Base-by-base conservation (phyloP, 306 rosid genomes). In the Echinosophora koreensis region DNA sequence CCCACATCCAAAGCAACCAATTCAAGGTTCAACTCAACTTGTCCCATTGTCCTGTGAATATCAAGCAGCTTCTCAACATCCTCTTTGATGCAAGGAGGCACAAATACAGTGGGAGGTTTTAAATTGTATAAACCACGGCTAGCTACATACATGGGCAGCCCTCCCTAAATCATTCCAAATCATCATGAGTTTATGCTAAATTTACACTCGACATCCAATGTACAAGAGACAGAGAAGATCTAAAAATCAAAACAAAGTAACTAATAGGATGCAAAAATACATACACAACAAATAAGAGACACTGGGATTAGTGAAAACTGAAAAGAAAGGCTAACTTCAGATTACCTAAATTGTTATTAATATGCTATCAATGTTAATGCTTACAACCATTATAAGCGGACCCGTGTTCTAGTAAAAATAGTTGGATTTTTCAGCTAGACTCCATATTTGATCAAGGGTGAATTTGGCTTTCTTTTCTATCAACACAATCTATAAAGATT, bases 121-220 rank as follows among this genome's bases (percentile, higher is more conserved):
- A 92, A 87, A 81, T 82, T 95, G 81, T 90, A 95, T 77, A 95
- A 87, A 59, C 91, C 97, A 49, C 98, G 97, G 80, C 96, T 92
- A 38, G 97, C 97, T 60, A 90, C 86, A 73, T 95, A 92, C 97
- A 92, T 92, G 10, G 98, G 97, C 76, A 92, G 83, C 71, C 98
- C 98, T 66, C 98, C 98, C 98, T 95, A 88, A 65, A 79, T 66
- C 69, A 60, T 74, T 60, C 56, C 73, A 84, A 17, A 41, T 4
- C 28, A 39, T 38, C 17, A 78, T 14, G 47, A 66, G 71, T 69
- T 72, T 41, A 61, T 16, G 50, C 22, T 13, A 70, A 34, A 38
- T 42, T 69, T 64, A 60, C 76, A 69, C 63, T 52, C 37, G 49
- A 41, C 50, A 55, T 16, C 65, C 14, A 35, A 65, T 30, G 44